phyloP scores from a whole-genome alignment of 352 stramenopile genomes.

The Globisporangium alternatum region DNA sequence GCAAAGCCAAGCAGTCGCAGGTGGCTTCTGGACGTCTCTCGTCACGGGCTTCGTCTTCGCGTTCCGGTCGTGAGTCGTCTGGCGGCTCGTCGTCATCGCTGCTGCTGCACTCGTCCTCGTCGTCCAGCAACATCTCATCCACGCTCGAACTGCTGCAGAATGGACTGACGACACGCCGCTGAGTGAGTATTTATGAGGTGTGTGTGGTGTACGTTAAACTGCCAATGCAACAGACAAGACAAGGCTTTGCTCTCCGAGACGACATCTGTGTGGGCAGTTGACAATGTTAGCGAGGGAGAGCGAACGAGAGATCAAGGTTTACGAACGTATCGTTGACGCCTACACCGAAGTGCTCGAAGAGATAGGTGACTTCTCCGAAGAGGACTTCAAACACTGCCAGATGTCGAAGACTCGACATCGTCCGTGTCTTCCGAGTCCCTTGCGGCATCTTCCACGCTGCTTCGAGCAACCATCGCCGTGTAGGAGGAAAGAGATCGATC shows the following conservation, averaged over 20 bases:
- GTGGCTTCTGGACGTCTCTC: not conserved
- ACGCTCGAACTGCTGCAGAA: conserved; percentile 8
- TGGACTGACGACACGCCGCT: conserved; percentile 8
- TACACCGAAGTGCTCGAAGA: too few species aligned
- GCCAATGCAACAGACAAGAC: conserved; percentile 8
- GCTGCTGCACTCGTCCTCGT: not conserved
- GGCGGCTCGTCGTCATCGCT: not conserved
- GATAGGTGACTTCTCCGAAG: too few species aligned
- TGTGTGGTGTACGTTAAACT: conserved; percentile 2
- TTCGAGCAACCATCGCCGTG: too few species aligned
- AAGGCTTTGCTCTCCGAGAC: not conserved
- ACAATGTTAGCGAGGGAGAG: too few species aligned
- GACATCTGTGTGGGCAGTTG: too few species aligned
- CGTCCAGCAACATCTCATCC: not conserved
- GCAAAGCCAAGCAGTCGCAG: conserved; percentile 12
- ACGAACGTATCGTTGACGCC: too few species aligned
- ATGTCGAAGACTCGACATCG: too few species aligned
- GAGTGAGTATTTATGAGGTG: conserved; percentile 17
- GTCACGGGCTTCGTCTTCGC: not conserved
- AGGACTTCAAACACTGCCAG: too few species aligned
- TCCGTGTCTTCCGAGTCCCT: too few species aligned
- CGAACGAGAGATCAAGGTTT: too few species aligned
- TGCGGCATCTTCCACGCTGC: too few species aligned
- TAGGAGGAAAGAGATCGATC: too few species aligned
- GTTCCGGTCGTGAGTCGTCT: conserved; percentile 8